Evolutionary conservation across 2,329 filamentous ascomycete genomes (phyloP).

Genomic region (Aspergillus latus): DNA sequence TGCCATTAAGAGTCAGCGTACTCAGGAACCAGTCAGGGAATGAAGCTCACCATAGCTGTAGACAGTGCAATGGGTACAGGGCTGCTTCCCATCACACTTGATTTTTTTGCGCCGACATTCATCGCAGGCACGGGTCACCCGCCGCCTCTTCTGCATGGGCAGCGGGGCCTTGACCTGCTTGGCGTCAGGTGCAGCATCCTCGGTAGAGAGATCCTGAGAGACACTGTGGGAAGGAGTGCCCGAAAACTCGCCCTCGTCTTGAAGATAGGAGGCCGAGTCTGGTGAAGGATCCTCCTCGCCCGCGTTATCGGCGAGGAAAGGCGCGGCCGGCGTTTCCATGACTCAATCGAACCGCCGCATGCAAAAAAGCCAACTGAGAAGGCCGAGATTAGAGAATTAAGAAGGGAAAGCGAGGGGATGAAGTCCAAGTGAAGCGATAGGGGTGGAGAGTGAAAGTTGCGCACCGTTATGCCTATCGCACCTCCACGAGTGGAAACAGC

Average conservation of each 20-base stretch:
- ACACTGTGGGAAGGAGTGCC: slow-evolving; percentile 15
- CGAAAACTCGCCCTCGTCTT: slow-evolving; percentile 21
- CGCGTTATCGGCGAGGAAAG: slow-evolving; percentile 25
- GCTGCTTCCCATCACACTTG: slow-evolving; percentile 83
- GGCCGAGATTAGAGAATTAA: neutral
- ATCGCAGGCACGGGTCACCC: slow-evolving; percentile 78
- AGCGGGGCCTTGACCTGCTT: slow-evolving; percentile 34
- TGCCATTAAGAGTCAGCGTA: slow-evolving; percentile 39
- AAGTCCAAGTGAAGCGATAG: slow-evolving; percentile 6
- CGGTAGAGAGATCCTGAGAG: slow-evolving; percentile 17
- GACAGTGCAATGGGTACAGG: slow-evolving; percentile 92
- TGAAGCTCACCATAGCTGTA: slow-evolving; percentile 84
- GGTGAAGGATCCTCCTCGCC: slow-evolving; percentile 32
- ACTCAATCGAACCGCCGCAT: slow-evolving; percentile 20
- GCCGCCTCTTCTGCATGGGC: slow-evolving; percentile 72
- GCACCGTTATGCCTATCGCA: slow-evolving; percentile 20
- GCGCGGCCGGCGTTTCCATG: slow-evolving; percentile 28
- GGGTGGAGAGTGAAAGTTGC: slow-evolving; percentile 17
- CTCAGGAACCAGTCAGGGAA: neutral
- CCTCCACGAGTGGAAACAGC: slow-evolving; percentile 24
- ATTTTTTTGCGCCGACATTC: slow-evolving; percentile 84
- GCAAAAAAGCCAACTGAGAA: slow-evolving; percentile 14
- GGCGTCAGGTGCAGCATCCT: slow-evolving; percentile 26
- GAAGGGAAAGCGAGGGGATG: slow-evolving; percentile 8
- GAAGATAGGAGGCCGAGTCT: slow-evolving; percentile 21